Evolutionary conservation across 2,329 filamentous ascomycete species (phyloP), one percentile per base, ranked within the genome.

Genomic region (Didymella glomerata): DNA sequence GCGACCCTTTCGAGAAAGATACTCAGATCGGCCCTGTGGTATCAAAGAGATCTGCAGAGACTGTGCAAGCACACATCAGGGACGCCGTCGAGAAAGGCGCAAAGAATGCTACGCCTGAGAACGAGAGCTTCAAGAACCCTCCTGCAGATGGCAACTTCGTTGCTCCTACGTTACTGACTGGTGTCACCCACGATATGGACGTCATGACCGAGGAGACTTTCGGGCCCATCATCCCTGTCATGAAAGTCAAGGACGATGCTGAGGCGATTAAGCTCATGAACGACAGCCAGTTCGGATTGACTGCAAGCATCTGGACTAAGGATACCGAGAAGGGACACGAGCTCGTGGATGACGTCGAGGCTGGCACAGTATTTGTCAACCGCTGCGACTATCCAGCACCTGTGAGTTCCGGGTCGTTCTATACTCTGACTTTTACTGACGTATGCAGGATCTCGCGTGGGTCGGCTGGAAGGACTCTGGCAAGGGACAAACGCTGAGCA

Each of bases 391-490:
- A 87, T 77, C 94, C 94, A 47, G 92, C 90, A 76, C 92, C 94
- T 62, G 93, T 94, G 86, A 83, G 90, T 86, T 27, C 30, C n/a
- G 42, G 6, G 8, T 16, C 3, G 8, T 32, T 36, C 16, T n/a
- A 10, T 11, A n/a, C 27, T 3, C 18, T 18, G 14, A 24, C 11
- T 22, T 20, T 45, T 46, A 34, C 62, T 73, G 41, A 73, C 58
- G 36, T 20, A 14, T 6, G 36, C 69, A 94, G 91, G 92, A 96
- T 77, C 86, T 96, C 67, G 92, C 93, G n/a, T 96, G 92, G 92
- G 95, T 93, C 2, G 94, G 94, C 11, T 97, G 93, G 93, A 98
- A 98, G 83, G 93, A 97, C 76, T 97, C 93, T 61, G 94, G 94
- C 65, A 93, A 91, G 78, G 94, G 94, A 22, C 90, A 93, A 68